These are phyloP conservation scores for Simplicillium sp. DNA, from an alignment of 2,329 filamentous ascomycete genomes.

Conservation along the genomic window DNA sequence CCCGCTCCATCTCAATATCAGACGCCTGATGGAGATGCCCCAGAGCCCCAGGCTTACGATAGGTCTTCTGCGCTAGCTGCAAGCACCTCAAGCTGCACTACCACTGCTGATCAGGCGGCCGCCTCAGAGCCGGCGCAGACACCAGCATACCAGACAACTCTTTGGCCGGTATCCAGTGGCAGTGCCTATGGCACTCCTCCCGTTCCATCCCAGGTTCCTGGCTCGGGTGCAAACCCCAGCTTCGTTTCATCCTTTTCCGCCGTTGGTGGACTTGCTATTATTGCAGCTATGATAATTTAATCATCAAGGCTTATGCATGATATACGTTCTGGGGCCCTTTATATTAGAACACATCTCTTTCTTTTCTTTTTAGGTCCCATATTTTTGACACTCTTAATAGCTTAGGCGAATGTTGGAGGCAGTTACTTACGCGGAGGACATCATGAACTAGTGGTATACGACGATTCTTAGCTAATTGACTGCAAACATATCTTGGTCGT, in stretches of 20 bases:
- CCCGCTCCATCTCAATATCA: slow-evolving; percentile 3
- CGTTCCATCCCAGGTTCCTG: slow-evolving; percentile 15
- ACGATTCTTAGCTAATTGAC: slow-evolving; percentile 6
- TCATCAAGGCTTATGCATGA: background rate
- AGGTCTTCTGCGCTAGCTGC: slow-evolving; percentile 7
- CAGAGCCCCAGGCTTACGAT: slow-evolving; percentile 9
- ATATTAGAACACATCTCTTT: slow-evolving; percentile 7
- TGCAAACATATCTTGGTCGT: background rate
- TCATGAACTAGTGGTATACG: slow-evolving; percentile 3
- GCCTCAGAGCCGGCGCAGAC: slow-evolving; percentile 5
- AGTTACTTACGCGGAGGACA: slow-evolving; percentile 4
- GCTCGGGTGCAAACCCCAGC: slow-evolving; percentile 15
- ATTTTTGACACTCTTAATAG: slow-evolving; percentile 8
- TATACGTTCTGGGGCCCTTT: slow-evolving; percentile 7
- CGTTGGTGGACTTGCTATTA: slow-evolving; percentile 15
- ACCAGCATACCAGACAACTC: slow-evolving; percentile 11
- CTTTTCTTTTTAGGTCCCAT: slow-evolving; percentile 8
- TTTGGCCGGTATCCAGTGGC: slow-evolving; percentile 12
- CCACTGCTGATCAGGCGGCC: background rate
- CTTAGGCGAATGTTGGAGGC: slow-evolving; percentile 4
- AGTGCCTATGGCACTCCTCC: slow-evolving; percentile 11
- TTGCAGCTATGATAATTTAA: slow-evolving; percentile 16
- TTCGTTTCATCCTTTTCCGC: slow-evolving; percentile 11
- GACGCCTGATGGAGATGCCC: slow-evolving; percentile 4
- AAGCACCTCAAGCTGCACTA: too few species aligned